A percentile compares a stretch with the other conserved stretches of the same genome.
phyloP scores from a whole-genome alignment of 2,329 filamentous ascomycete genomes.

The Aphanocladium album region DNA sequence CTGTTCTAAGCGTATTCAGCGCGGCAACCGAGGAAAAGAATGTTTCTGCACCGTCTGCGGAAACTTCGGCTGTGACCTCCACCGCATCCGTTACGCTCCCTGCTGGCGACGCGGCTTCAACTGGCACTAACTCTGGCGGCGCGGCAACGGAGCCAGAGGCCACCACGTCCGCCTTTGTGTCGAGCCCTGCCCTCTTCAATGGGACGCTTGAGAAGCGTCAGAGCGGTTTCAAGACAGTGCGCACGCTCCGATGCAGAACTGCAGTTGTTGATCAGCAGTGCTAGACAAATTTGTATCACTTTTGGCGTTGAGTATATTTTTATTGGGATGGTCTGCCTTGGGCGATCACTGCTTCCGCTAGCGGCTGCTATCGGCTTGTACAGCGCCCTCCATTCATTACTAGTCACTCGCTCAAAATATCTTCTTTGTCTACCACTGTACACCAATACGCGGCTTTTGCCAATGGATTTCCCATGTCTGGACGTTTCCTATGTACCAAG shows the following conservation, averaged over 20 bases:
- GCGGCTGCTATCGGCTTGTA: not conserved
- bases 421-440: not conserved
- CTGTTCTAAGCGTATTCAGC: not conserved
- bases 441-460: not conserved
- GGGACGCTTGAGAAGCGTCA: not conserved
- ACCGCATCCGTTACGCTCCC: not conserved
- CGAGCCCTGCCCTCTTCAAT: not conserved
- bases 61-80: not conserved
- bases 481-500: not conserved
- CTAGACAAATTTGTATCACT: not conserved
- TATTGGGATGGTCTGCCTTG: not conserved
- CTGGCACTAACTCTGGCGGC: not conserved
- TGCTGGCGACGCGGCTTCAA: not conserved
- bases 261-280: not conserved
- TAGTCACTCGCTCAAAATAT: not conserved
- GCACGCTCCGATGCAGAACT: not conserved
- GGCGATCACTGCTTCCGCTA: not conserved
- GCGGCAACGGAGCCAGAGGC: not conserved
- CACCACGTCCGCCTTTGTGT: not conserved
- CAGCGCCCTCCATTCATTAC: not conserved
- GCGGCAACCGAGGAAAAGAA: not conserved
- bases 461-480: not conserved
- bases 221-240: constrained; percentile 8
- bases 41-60: not conserved
- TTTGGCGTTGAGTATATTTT: not conserved